phyloP scores from a whole-genome alignment of 306 rosid genomes.

The Luffa acutangula region DNA sequence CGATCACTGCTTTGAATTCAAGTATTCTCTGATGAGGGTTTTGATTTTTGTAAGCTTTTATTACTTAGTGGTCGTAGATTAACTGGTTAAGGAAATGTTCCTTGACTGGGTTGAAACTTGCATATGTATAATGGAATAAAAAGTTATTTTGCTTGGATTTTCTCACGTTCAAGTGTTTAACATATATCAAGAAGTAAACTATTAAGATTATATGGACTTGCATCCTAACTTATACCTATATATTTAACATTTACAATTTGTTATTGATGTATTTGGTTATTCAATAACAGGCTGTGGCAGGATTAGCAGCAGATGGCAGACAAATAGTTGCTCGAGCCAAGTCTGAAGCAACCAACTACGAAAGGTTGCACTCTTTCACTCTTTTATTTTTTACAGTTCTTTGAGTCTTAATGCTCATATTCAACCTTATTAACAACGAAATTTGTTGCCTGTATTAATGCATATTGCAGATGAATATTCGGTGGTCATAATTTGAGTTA shows the following conservation, averaged over 20 bases:
- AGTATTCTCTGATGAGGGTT: not conserved
- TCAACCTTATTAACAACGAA: not conserved
- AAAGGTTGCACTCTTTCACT: constrained; percentile 38
- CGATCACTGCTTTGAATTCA: not conserved
- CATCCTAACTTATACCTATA: not conserved
- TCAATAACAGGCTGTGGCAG: constrained; percentile 68
- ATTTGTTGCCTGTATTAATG: not conserved
- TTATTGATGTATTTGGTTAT: not conserved
- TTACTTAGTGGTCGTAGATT: not conserved
- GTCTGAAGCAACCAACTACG: constrained; percentile 83
- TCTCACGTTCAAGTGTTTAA: not conserved
- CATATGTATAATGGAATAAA: not conserved
- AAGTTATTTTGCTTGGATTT: not conserved
- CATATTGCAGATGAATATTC: not conserved
- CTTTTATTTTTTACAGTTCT: constrained; percentile 1
- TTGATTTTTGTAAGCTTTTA: not conserved
- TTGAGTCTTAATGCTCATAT: not conserved
- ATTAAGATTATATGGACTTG: not conserved
- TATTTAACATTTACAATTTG: not conserved
- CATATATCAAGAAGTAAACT: not conserved
- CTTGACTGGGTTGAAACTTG: not conserved
- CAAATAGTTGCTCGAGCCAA: constrained; percentile 56
- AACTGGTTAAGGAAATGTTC: not conserved
- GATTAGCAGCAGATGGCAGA: constrained; percentile 57
- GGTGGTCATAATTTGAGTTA: not conserved